phyloP scores from a whole-genome alignment of 1,139 yeast genomes.

The Candida tunisiensis region DNA sequence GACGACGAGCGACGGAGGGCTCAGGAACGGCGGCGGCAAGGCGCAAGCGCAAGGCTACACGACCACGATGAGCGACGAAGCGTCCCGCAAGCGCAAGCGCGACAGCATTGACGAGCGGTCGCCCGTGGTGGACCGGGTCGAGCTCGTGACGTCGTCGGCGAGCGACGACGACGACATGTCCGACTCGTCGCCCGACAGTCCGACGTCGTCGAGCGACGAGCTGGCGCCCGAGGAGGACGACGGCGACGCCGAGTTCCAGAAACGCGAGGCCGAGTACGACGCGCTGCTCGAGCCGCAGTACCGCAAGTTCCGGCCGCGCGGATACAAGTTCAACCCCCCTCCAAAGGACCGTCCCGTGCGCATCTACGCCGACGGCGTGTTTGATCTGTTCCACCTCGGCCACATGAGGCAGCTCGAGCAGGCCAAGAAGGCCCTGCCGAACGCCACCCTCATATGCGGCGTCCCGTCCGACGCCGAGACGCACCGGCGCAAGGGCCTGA shows the following conservation, averaged over 20 bases:
- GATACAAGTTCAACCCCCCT: constrained; percentile 50
- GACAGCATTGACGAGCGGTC: too few relatives aligned
- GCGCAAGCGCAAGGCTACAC: too few relatives aligned
- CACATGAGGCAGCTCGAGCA: constrained; percentile 97
- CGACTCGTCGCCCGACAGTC: too few relatives aligned
- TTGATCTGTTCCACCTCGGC: constrained; percentile 89
- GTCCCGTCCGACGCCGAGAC: constrained; percentile 83
- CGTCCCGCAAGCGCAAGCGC: too few relatives aligned
- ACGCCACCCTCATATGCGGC: constrained; percentile 77
- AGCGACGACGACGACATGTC: too few relatives aligned
- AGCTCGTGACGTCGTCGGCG: too few relatives aligned
- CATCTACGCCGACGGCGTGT: constrained; percentile 93
- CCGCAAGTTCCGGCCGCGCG: constrained; percentile 21
- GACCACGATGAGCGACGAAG: too few relatives aligned
- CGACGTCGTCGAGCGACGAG: background rate
- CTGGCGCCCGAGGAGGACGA: background rate
- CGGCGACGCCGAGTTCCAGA: background rate
- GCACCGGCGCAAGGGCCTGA: constrained; percentile 81
- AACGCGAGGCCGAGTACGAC: constrained; percentile 36
- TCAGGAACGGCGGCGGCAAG: too few relatives aligned
- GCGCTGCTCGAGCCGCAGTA: constrained; percentile 30
- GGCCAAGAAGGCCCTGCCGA: constrained; percentile 82
- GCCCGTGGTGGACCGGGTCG: too few relatives aligned
- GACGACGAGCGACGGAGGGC: too few relatives aligned
- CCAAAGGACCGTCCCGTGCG: constrained; percentile 78